phyloP scores from a whole-genome alignment of 306 rosid genomes.

The Corylus americana region DNA sequence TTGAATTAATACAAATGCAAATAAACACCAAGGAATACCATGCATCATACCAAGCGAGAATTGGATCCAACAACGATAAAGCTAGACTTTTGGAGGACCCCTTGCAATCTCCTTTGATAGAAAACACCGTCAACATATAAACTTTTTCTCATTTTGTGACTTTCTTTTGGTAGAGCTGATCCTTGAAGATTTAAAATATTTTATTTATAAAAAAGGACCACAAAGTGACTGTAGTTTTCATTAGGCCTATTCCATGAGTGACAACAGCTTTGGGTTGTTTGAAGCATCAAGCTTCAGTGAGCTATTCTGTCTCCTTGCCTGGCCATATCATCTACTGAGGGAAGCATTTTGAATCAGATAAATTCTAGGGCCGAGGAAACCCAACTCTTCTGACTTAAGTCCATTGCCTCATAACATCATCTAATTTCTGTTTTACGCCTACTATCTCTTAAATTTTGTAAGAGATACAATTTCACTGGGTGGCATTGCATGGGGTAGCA shows the following conservation, averaged over 20 bases:
- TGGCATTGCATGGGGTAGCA: neutral
- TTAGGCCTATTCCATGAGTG: neutral
- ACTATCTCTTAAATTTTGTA: neutral
- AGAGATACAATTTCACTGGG: conserved; percentile 26
- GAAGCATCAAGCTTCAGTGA: neutral
- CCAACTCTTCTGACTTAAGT: neutral
- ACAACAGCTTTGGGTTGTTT: neutral
- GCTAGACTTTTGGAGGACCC: neutral
- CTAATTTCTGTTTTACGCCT: neutral
- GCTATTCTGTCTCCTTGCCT: neutral
- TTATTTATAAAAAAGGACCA: neutral
- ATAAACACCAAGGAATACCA: neutral
- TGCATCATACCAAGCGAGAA: neutral
- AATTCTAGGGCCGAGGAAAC: neutral
- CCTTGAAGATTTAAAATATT: neutral
- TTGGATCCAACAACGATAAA: neutral
- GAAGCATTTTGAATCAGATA: neutral
- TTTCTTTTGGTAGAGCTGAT: neutral
- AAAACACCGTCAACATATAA: neutral
- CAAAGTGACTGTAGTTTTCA: neutral
- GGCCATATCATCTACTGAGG: neutral
- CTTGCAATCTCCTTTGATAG: neutral
- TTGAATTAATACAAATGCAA: neutral
- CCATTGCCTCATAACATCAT: neutral
- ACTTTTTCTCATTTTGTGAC: neutral